Evolutionary conservation across 345 rosid genomes (phyloP).

Genomic region (Populus davidiana): DNA sequence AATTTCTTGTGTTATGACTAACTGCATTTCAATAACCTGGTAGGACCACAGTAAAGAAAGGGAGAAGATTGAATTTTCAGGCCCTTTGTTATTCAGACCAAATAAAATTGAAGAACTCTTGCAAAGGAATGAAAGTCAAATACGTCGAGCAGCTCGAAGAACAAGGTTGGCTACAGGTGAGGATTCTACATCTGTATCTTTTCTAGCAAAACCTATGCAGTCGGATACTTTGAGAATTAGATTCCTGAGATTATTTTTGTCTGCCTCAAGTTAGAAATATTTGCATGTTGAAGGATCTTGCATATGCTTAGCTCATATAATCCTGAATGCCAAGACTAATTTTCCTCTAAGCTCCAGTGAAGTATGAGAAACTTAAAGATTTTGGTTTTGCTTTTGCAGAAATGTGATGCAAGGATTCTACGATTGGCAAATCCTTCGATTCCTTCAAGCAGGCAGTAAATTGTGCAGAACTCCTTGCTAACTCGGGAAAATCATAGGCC

Average conservation of each 20-base stretch:
- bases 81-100: slow-evolving; percentile 45
- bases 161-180: slow-evolving; percentile 46
- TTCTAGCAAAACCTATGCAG: no score
- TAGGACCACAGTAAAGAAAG: slow-evolving; percentile 6
- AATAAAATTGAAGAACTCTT: slow-evolving; percentile 42
- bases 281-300: no score
- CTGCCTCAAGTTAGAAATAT: no score
- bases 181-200: no score
- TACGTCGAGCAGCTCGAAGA: slow-evolving; percentile 46
- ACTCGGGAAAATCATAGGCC: neutral
- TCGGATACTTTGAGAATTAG: no score
- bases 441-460: neutral
- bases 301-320: no score
- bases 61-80: slow-evolving; percentile 35
- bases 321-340: no score
- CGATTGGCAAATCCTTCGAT: neutral
- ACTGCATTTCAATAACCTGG: neutral
- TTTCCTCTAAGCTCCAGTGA: no score
- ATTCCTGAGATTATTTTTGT: no score
- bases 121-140: slow-evolving; percentile 53
- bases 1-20: neutral
- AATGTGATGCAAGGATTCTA: slow-evolving; percentile 12
- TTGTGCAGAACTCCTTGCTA: slow-evolving; percentile 1
- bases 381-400: slow-evolving; percentile 25
- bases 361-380: no score